Percentiles rank a stretch among this genome's conserved stretches.
Evolutionary conservation across 441 rosid genomes (phyloP).

Genomic region (Populus tomentosa): DNA sequence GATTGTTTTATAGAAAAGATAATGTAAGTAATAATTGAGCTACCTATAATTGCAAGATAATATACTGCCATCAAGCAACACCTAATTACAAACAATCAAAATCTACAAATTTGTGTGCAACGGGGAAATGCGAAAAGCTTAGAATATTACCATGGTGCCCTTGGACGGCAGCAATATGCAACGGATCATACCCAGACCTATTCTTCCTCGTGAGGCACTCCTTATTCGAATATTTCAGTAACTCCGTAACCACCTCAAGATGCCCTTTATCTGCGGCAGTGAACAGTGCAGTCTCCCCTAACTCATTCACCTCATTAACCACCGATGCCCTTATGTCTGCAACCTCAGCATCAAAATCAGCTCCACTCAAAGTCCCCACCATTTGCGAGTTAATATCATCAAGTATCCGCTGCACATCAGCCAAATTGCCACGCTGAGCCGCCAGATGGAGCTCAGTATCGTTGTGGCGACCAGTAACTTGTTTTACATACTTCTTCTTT

Average conservation of each 20-base stretch:
- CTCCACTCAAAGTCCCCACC: constrained; percentile 59
- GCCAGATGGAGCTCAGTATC: constrained; percentile 89
- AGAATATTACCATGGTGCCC: constrained; percentile 77
- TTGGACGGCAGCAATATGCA: constrained; percentile 79
- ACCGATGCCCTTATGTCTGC: constrained; percentile 82
- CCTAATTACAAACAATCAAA: no score
- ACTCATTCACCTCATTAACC: constrained; percentile 86
- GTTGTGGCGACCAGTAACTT: constrained; percentile 92
- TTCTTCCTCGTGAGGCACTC: constrained; percentile 73
- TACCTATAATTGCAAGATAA: background rate
- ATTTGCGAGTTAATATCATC: constrained; percentile 64
- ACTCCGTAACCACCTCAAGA: constrained; percentile 76
- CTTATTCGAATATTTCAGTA: constrained; percentile 68
- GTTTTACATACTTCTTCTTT: constrained; percentile 92
- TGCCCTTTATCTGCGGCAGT: constrained; percentile 88
- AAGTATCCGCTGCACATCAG: constrained; percentile 73
- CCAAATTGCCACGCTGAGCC: constrained; percentile 84
- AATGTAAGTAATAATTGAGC: background rate
- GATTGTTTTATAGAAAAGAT: background rate
- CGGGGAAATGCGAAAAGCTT: background rate
- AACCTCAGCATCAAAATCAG: constrained; percentile 70
- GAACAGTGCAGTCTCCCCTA: constrained; percentile 81
- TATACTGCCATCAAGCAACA: background rate
- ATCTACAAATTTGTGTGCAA: background rate
- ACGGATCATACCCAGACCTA: constrained; percentile 59